Base-by-base conservation (phyloP, 441 rosid genomes). In the Corymbia citriodora region DNA sequence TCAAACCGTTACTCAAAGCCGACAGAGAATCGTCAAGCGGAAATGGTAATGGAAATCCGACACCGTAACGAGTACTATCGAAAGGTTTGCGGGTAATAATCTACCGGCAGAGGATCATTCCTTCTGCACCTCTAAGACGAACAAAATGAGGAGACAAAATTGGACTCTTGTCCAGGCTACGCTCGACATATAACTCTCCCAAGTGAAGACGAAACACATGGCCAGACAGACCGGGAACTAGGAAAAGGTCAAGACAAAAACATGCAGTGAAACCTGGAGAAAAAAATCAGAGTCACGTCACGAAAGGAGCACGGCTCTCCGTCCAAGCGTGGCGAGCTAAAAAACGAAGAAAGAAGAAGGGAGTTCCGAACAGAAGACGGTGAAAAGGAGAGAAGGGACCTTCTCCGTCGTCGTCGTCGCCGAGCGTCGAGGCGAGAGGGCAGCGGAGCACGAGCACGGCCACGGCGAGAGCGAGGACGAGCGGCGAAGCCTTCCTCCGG, bases 391-490 rank as follows among this genome's bases (percentile, higher is more conserved):
- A 33, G 14, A 25, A 70, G 8, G 40, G 61, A 97, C 99, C 99
- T 97, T 97, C 45, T 40, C 45, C 45, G 45, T 40, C 45, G 45
- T 40, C 45, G 45, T 40, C 96, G 25, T 94, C 92, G 59, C 55
- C 95, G 88, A 94, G 92, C 4, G 97, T 87, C 27, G 95, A 91
- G 90, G 94, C 96, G 88, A 81, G 29, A 91, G 96, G 89, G 31
- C 90, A 88, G 48, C 93, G 92, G 79, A 93, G 23, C 59, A 90
- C 72, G 55, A 93, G n/a, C 49, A 92, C 87, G 8, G 83, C 89
- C 54, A 92, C 45, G 74, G 89, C 63, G 55, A 87, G 87, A 68
- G 91, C 52, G 91, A 79, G 49, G 68, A 88, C 88, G 31, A 8
- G 16, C 29, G n/a, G 31, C 65, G 45, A 54, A 23, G 85, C 91